Percentiles rank a stretch among this genome's conserved stretches.
Conservation (phyloP, 352 stramenopile genomes). For the Peronospora belbahrii region DNA sequence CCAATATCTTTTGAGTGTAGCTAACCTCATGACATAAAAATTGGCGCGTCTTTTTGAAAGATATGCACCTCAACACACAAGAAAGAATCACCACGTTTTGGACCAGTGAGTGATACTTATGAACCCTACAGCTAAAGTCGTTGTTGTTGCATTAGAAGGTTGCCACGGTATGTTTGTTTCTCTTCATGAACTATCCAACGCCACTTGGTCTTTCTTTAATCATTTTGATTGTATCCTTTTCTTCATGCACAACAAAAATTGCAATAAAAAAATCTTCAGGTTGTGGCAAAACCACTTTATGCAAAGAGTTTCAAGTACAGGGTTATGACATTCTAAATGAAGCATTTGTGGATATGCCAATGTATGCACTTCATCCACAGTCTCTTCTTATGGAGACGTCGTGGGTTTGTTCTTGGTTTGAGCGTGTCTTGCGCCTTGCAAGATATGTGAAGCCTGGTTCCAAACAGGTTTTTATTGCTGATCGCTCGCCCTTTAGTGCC, state of each 20-base stretch:
- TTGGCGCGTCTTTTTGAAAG: slow-evolving; percentile 21
- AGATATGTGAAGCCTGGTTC: slow-evolving; percentile 34
- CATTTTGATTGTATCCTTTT: too few relatives aligned
- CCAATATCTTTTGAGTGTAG: neutral
- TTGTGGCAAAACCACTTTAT: slow-evolving; percentile 77
- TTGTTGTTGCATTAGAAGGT: slow-evolving; percentile 81
- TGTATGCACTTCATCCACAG: slow-evolving; percentile 80
- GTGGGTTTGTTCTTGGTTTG: slow-evolving; percentile 88
- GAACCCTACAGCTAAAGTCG: slow-evolving; percentile 49
- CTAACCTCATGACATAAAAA: slow-evolving; percentile 1
- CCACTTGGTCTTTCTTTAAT: neutral
- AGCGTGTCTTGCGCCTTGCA: slow-evolving; percentile 72
- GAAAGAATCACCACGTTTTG: too few relatives aligned
- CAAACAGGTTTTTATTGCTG: slow-evolving; percentile 72
- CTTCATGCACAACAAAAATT: too few relatives aligned
- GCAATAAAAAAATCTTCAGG: slow-evolving; percentile 8
- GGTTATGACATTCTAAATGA: slow-evolving; percentile 81
- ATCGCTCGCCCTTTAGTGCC: slow-evolving; percentile 79
- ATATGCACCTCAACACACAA: neutral
- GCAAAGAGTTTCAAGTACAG: slow-evolving; percentile 61
- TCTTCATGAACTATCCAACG: too few relatives aligned
- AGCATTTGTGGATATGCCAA: slow-evolving; percentile 85
- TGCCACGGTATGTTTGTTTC: slow-evolving; percentile 48
- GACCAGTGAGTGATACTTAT: too few relatives aligned
- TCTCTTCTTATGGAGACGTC: slow-evolving; percentile 87